These are phyloP conservation scores for Lasiodiplodia gonubiensis DNA, from an alignment of 2,329 filamentous ascomycete species.

Conservation along the genomic window DNA sequence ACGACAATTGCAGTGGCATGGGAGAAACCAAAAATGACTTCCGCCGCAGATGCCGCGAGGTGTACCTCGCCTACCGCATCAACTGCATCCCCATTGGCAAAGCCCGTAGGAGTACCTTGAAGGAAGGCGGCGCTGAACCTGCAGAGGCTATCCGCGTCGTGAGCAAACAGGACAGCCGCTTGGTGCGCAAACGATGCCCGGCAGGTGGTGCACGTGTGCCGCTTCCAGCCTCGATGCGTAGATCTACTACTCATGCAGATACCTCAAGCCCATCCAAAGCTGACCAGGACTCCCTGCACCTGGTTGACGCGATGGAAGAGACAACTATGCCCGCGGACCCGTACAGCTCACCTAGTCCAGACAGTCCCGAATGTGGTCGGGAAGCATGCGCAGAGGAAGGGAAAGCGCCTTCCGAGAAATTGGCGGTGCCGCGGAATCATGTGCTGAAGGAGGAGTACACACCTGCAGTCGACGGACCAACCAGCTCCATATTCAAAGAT, in stretches of 20 bases:
- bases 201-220: not conserved
- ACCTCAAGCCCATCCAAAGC: not conserved
- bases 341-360: not conserved
- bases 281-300: not conserved
- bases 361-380: not conserved
- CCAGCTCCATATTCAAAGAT: not conserved
- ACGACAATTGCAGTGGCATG: not conserved
- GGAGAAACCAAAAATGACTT: not conserved
- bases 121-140: not conserved
- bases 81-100: not conserved
- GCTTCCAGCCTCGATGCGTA: not conserved
- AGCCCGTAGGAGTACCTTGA: not conserved
- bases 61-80: not conserved
- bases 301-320: not conserved
- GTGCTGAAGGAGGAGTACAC: not conserved
- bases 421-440: not conserved
- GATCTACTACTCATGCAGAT: not conserved
- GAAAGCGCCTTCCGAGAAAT: not conserved
- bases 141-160: not conserved
- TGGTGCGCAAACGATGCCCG: not conserved
- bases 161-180: not conserved
- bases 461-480: not conserved
- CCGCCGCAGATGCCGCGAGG: not conserved
- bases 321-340: not conserved
- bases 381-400: not conserved